Percentiles rank a stretch among this genome's conserved stretches.
Evolutionary conservation across 257 asterid genomes (phyloP).

Genomic region (Plectranthus barbatus): DNA sequence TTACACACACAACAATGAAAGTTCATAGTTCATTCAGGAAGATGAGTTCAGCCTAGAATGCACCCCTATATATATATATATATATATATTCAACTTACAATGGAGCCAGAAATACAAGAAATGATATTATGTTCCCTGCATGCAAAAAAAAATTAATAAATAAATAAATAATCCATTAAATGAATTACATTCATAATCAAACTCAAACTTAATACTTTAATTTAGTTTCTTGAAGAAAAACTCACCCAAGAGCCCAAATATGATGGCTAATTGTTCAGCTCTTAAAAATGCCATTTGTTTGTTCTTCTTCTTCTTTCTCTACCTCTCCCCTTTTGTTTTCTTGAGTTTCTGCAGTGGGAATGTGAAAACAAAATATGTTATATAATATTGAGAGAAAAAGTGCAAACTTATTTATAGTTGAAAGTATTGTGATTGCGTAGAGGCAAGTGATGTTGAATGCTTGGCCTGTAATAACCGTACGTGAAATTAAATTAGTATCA

Average conservation of each 20-base stretch:
- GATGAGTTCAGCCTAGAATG: no score
- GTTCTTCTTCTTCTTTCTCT: no score
- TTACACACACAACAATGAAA: no score
- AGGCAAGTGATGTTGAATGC: conserved; percentile 10
- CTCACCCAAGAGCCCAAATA: conserved; percentile 54
- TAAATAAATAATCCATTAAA: not conserved
- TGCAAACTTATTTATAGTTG: conserved; percentile 16
- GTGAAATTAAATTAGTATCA: not conserved
- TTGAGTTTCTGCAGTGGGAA: not conserved
- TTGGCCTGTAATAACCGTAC: conserved; percentile 9
- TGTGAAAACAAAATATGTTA: not conserved
- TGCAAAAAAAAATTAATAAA: not conserved
- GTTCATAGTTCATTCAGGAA: no score
- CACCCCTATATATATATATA: no score
- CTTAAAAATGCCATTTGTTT: conserved; percentile 28
- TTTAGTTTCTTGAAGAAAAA: no score
- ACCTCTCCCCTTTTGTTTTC: not conserved
- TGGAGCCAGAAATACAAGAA: conserved; percentile 59
- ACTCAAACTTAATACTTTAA: no score
- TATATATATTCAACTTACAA: conserved; percentile 40
- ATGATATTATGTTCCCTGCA: conserved; percentile 52
- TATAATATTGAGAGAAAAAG: no score
- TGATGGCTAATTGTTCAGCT: conserved; percentile 30
- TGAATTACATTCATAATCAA: no score
- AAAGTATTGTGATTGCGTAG: conserved; percentile 8